These are phyloP conservation scores for Magnolia sinica DNA, from an alignment of 164 flowering plant species.

Conservation along the genomic window DNA sequence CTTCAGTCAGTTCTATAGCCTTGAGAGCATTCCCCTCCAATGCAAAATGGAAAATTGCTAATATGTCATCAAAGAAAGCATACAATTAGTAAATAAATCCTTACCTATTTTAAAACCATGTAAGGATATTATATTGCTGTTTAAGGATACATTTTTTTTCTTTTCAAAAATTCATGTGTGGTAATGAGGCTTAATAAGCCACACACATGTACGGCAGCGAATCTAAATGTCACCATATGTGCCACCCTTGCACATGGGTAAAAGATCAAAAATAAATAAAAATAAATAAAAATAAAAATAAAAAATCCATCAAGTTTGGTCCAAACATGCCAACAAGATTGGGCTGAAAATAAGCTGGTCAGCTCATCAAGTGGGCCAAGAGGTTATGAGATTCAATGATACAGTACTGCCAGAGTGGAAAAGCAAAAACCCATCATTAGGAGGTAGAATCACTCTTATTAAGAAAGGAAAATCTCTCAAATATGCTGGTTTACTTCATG, in stretches of 20 bases:
- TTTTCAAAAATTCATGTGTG: not conserved
- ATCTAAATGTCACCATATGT: not conserved
- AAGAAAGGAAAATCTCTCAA: no score
- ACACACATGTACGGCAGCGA: not conserved
- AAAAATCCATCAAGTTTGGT: no score
- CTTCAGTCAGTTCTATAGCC: slow-evolving; percentile 84
- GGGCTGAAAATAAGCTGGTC: no score
- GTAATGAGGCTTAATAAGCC: not conserved
- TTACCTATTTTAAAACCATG: not conserved
- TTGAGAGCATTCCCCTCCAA: slow-evolving; percentile 78
- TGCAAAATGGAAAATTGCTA: slow-evolving; percentile 69
- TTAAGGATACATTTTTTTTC: not conserved
- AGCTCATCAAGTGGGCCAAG: no score
- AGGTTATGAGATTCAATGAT: no score
- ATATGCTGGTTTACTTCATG: no score
- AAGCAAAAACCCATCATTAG: no score
- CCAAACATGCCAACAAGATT: no score
- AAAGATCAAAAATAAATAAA: no score
- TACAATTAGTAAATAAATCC: not conserved
- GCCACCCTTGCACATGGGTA: not conserved
- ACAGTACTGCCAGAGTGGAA: no score
- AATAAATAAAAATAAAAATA: no score
- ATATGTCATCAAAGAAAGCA: slow-evolving; percentile 1
- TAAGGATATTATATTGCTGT: not conserved
- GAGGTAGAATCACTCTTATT: no score